phyloP scores from a whole-genome alignment of 2,329 filamentous ascomycete genomes.

The Pseudogymnoascus sp. region DNA sequence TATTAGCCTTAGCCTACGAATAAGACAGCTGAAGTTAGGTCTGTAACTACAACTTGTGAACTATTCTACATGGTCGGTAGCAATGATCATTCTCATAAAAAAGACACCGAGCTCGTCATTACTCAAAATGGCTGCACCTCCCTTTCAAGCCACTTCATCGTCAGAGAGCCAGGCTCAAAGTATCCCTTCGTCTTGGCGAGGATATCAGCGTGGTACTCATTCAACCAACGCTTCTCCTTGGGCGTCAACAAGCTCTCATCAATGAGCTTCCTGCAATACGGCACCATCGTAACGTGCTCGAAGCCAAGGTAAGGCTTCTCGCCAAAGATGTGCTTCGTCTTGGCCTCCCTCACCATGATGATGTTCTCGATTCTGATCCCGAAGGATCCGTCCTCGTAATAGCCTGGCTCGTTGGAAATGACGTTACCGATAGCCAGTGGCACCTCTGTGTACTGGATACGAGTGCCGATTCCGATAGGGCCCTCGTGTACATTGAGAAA shows the following conservation, averaged over 20 bases:
- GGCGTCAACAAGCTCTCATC: slow-evolving; percentile 62
- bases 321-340: slow-evolving; percentile 80
- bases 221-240: slow-evolving; percentile 76
- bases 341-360: slow-evolving; percentile 79
- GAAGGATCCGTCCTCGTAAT: slow-evolving; percentile 91
- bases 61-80: not conserved
- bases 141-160: slow-evolving; percentile 71
- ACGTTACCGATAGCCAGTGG: slow-evolving; percentile 87
- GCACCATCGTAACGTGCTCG: slow-evolving; percentile 95
- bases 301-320: slow-evolving; percentile 93
- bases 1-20: not conserved
- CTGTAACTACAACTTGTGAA: not conserved
- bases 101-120: not conserved
- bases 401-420: slow-evolving; percentile 91
- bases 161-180: slow-evolving; percentile 64
- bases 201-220: slow-evolving; percentile 75
- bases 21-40: not conserved
- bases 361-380: slow-evolving; percentile 97
- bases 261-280: slow-evolving; percentile 83
- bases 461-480: slow-evolving; percentile 89
- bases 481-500: slow-evolving; percentile 97
- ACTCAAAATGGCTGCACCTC: slow-evolving; percentile 60
- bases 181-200: slow-evolving; percentile 69
- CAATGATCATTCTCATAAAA: not conserved
- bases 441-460: slow-evolving; percentile 86